Evolutionary conservation across 2,329 filamentous ascomycete genomes (phyloP).

Genomic region (Venturia pyrina): DNA sequence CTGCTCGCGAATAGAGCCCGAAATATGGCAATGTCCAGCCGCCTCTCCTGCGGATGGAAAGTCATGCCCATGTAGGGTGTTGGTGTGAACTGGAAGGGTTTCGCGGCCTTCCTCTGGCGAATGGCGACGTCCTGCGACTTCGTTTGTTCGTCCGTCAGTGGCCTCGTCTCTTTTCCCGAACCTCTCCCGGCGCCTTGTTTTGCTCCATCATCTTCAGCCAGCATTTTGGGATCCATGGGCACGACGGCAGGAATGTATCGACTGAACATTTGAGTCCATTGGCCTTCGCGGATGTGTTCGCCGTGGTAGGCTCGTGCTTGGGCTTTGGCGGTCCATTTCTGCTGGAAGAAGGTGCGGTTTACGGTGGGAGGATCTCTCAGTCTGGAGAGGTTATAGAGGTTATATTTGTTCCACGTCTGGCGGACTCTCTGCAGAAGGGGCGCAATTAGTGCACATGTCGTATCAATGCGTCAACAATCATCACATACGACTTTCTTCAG

Average conservation of each 20-base stretch:
- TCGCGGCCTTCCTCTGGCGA: constrained; percentile 19
- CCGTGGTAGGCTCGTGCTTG: constrained; percentile 81
- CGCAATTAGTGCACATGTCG: constrained; percentile 8
- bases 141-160: constrained; percentile 10
- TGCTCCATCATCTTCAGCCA: constrained; percentile 73
- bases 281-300: constrained; percentile 83
- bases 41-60: constrained; percentile 80
- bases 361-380: constrained; percentile 33
- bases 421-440: constrained; percentile 62
- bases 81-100: constrained; percentile 26
- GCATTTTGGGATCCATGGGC: constrained; percentile 70
- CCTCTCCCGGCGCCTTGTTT: constrained; percentile 76
- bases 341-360: constrained; percentile 81
- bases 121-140: constrained; percentile 13
- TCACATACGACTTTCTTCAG: constrained; percentile 49
- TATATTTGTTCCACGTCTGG: constrained; percentile 96
- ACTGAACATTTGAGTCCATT: constrained; percentile 91
- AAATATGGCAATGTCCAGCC: constrained; percentile 91
- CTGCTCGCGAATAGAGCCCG: constrained; percentile 90
- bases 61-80: constrained; percentile 96
- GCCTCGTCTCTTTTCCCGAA: constrained; percentile 47
- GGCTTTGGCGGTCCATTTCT: constrained; percentile 93
- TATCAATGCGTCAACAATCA: not conserved
- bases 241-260: constrained; percentile 71
- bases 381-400: constrained; percentile 76